Conservation (phyloP, 129 eudicot species). For the Chrysanthemum seticuspe region DNA sequence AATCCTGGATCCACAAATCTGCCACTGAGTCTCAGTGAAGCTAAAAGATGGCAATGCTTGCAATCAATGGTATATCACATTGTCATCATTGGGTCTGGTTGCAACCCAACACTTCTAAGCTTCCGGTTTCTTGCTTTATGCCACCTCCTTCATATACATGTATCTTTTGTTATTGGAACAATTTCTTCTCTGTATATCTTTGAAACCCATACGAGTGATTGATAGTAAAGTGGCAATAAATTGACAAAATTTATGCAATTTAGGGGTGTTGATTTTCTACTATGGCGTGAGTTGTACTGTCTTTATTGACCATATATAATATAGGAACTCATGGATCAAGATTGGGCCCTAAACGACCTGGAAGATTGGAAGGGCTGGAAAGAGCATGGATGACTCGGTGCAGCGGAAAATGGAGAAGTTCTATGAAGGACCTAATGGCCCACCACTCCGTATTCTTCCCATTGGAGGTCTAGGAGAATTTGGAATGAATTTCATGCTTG, state of each 20-base stretch:
- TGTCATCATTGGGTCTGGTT: conserved; percentile 36
- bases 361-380: too few relatives aligned
- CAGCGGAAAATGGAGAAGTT: too few relatives aligned
- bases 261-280: background rate
- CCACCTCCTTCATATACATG: conserved; percentile 33
- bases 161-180: background rate
- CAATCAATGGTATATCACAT: conserved; percentile 32
- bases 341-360: conserved; percentile 46
- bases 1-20: conserved; percentile 15
- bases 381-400: too few relatives aligned
- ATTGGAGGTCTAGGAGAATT: too few relatives aligned
- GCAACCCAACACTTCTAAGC: conserved; percentile 39
- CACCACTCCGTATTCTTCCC: too few relatives aligned
- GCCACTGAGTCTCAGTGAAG: conserved; percentile 29
- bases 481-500: too few relatives aligned
- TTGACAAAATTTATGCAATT: background rate
- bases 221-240: background rate
- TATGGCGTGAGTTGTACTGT: background rate
- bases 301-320: background rate
- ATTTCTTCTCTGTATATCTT: background rate
- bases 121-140: conserved; percentile 37
- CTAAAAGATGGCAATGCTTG: conserved; percentile 34
- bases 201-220: background rate
- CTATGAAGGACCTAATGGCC: too few relatives aligned
- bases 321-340: conserved; percentile 52